Evolutionary conservation across 352 stramenopile species (phyloP).

Genomic region (Pythium folliculosum): DNA sequence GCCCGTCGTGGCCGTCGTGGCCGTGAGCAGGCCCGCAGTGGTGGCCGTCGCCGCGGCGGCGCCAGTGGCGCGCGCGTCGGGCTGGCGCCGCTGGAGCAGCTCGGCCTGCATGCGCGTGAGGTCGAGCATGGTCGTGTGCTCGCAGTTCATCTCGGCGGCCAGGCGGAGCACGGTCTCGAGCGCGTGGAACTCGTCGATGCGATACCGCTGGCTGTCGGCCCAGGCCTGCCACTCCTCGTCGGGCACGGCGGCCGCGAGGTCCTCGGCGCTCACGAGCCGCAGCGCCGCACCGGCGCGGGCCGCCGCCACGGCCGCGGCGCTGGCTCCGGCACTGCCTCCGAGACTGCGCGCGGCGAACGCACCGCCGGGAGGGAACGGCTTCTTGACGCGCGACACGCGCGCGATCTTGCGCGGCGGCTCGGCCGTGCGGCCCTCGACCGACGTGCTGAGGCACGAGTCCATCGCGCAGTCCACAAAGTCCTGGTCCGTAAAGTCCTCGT

Average conservation of each 20-base stretch:
- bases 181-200: slow-evolving; percentile 52
- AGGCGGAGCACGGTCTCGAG: slow-evolving; percentile 67
- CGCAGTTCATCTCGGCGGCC: slow-evolving; percentile 66
- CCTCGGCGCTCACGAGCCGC: slow-evolving; percentile 16
- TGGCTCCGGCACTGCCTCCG: too few relatives aligned
- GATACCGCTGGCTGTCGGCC: slow-evolving; percentile 41
- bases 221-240: slow-evolving; percentile 54
- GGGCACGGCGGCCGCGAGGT: slow-evolving; percentile 22
- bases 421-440: slow-evolving; percentile 35
- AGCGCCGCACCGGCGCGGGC: not conserved
- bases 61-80: too few relatives aligned
- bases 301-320: slow-evolving; percentile 1
- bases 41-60: too few relatives aligned
- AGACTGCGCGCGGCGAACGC: slow-evolving; percentile 2
- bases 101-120: slow-evolving; percentile 58
- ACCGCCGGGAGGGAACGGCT: not conserved
- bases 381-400: slow-evolving; percentile 22
- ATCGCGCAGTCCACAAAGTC: slow-evolving; percentile 70
- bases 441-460: slow-evolving; percentile 41
- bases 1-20: too few relatives aligned
- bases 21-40: too few relatives aligned
- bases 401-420: slow-evolving; percentile 32
- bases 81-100: slow-evolving; percentile 35
- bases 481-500: slow-evolving; percentile 62
- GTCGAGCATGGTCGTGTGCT: slow-evolving; percentile 50